A percentile compares a stretch with the other conserved stretches of the same genome.
Conservation (phyloP, 805 yeast species). For the Sungouiella thailandica region DNA sequence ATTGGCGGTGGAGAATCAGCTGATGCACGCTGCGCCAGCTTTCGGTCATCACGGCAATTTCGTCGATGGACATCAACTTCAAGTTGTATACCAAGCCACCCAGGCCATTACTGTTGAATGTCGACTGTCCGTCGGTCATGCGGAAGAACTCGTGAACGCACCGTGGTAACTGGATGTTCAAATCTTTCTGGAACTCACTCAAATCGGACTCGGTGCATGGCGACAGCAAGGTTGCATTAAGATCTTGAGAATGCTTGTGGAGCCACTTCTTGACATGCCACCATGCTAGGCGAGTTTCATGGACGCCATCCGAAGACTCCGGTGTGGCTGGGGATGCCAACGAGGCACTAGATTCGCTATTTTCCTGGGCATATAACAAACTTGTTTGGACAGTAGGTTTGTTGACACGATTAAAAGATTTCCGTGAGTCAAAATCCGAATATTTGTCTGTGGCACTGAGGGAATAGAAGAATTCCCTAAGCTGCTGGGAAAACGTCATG, state of each 20-base stretch:
- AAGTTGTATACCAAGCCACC: slow-evolving; percentile 76
- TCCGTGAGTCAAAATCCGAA: slow-evolving; percentile 56
- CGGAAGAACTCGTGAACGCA: slow-evolving; percentile 77
- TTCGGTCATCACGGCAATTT: slow-evolving; percentile 72
- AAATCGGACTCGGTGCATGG: slow-evolving; percentile 81
- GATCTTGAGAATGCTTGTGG: slow-evolving; percentile 70
- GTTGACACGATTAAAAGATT: slow-evolving; percentile 38
- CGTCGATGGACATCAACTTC: slow-evolving; percentile 74
- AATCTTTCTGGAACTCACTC: slow-evolving; percentile 76
- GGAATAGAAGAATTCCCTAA: slow-evolving; percentile 59
- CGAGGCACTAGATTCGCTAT: slow-evolving; percentile 20
- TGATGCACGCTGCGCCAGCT: slow-evolving; percentile 78
- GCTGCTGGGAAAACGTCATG: slow-evolving; percentile 32
- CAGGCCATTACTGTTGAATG: slow-evolving; percentile 62
- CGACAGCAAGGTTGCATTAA: slow-evolving; percentile 69
- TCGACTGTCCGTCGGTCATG: slow-evolving; percentile 82
- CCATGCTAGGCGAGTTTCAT: slow-evolving; percentile 80
- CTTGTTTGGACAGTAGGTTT: slow-evolving; percentile 35
- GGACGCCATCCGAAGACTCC: slow-evolving; percentile 57
- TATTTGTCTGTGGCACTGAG: slow-evolving; percentile 65
- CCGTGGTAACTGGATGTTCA: slow-evolving; percentile 67
- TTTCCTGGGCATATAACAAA: slow-evolving; percentile 25
- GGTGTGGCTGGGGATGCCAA: slow-evolving; percentile 17
- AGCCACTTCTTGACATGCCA: slow-evolving; percentile 85
- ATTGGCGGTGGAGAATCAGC: slow-evolving; percentile 15